Base-by-base conservation (phyloP, 1,284 basidiomycete genomes). In the Lignosus rhinocerotis region DNA sequence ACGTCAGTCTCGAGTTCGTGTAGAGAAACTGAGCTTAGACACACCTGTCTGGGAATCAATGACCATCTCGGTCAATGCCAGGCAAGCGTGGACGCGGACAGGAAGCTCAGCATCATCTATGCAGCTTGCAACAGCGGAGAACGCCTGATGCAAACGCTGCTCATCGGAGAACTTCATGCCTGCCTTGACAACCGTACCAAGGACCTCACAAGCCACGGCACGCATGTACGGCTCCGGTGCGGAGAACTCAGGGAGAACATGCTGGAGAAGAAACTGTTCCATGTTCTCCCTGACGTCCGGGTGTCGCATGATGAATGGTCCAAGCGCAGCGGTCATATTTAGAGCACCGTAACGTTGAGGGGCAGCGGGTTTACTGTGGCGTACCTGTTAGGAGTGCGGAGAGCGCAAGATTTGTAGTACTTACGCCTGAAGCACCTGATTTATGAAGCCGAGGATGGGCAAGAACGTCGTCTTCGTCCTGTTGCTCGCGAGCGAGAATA, bases 31-130 rank as follows among this genome's bases (percentile, higher is more conserved):
- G 38, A 46, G 55, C 32, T 39, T 53, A 9, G 17, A 72, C 81
- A 38, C 63, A 87, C 88, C 87, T 53, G 79, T 78, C n/a, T 85
- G 81, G 56, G 89, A 79, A 32, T 72, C 76, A n/a, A 83, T 76
- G 32, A 94, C 83, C 74, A 96, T 80, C 69, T 92, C 88, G 2
- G 91, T 90, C 60, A 96, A 76, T 1, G 92, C 86, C 62, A 94
- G 76, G 1, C 90, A 90, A 14, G 92, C 93, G 56, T 93, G 90
- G 4, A 96, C 89, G 34, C 89, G 85, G 10, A 96, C 93, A 0
- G 93, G 93, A 50, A 96, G 79, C 68, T 93, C 88, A 0, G 83
- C 68, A 66, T 96, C 92, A 62, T 91, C 86, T 38, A 93, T 75
- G 4, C 80, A 81, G 32, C 75, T 70, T 17, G 84, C 83, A 25